Base-by-base conservation (phyloP, 2,329 filamentous ascomycete genomes). In the Trichoderma simmonsii region DNA sequence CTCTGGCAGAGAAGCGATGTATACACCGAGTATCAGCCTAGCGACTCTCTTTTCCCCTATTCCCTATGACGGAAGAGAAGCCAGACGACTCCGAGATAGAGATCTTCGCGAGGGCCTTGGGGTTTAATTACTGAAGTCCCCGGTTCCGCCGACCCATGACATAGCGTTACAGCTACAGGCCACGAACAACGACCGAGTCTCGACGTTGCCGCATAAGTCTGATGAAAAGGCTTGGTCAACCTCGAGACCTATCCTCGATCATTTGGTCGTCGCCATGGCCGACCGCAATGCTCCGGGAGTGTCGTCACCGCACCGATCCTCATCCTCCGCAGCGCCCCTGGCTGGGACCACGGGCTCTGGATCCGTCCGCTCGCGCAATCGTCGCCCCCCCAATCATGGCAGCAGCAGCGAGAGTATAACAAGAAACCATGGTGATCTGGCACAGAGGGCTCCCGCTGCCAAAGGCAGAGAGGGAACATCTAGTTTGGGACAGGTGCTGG, bases 311-410 rank as follows among this genome's bases (percentile, higher is more conserved):
- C 80, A 81, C 75, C 81, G 84, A 78, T 82, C 85, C 71, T 85
- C 86, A 70, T 87, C 86, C 56, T 82, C 83, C 62, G 77, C 85
- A 69, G 80, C 82, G 66, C 80, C 84, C 56, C 78, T 82, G 74
- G 81, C 82, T 63, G 81, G 80, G 72, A 82, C 84, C 74, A 78
- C 82, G 73, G 82, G 83, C 71, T 77, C 83, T 30, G 76, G 77
- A 71, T 79, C 81, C 30, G 75, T 84, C 70, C 85, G 87, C 30
- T 84, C 86, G 69, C 86, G 87, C 72, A 87, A 87, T 74, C 84
- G 87, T 70, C 86, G 84, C 62, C 80, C 82, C 36, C 79, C 80
- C 65, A 81, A 79, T 73, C 75, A 78, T 21, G 77, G 76, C 71
- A 63, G 34, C 71, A 63, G 34, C 39, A 18, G 48, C 65, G 67